Evolutionary conservation across 2,329 filamentous ascomycete genomes (phyloP), one percentile per base, ranked within the genome.

Genomic region (Xylaria sp.): DNA sequence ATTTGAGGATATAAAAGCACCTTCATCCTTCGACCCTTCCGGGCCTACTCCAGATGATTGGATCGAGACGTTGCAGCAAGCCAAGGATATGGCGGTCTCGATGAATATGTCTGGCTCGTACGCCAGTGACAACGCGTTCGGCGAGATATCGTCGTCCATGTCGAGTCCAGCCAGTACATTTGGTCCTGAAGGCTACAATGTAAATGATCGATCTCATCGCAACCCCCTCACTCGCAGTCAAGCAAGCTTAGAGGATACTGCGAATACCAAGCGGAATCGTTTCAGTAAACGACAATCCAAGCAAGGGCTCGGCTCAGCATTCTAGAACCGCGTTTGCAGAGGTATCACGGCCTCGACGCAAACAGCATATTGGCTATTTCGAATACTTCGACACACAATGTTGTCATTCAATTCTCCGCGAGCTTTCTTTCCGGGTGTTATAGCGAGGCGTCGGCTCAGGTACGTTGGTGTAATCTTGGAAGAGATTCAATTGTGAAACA

Each of bases 211-310:
- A 65, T 81, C 84, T 57, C 84, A 85, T 57, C 85, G 89, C 64
- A 86, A 86, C 70, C 87, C 89, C 74, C 75, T 90, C 48, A 88
- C 83, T 72, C 90, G 90, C 78, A 87, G 84, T 70, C 89, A 90
- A 75, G 84, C 82, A 52, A 86, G 82, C 71, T 74, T 85, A 28
- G 88, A 89, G 37, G 86, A 89, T 63, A 78, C 83, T 48, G 76
- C 74, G 20, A 75, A 77, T 48, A 81, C 83, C 13, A 90, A 88
- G 78, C 84, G 86, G 58, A 89, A 91, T 74, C 85, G 90, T 58
- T 98, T 98, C 81, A 97, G 94, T 82, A 96, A 96, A 82, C 87
- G 95, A 74, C 94, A 97, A 82, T 97, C 93, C 18, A 97, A 97
- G 82, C 97, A 94, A 80, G 94, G 95, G n/a, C 87, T 97, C 58